phyloP scores from a whole-genome alignment of 768 basidiomycete genomes.

The Kwoniella mangroviensis region DNA sequence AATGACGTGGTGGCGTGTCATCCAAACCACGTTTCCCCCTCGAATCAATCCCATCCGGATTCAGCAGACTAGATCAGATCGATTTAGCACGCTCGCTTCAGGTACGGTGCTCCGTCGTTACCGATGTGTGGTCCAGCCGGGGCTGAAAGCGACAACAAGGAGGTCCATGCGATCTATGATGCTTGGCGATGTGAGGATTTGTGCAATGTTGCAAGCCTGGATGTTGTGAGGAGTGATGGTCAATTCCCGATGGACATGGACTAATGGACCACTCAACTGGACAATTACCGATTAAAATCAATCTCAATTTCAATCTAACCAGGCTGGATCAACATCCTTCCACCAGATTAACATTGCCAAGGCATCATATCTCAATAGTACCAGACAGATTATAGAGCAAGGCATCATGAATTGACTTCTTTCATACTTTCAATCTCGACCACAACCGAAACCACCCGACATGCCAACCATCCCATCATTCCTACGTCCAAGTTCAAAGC shows the following conservation, averaged over 20 bases:
- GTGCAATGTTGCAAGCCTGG: too few relatives aligned
- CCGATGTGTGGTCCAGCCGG: not conserved
- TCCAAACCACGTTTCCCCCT: not conserved
- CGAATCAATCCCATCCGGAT: conserved; percentile 1
- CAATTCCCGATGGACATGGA: not conserved
- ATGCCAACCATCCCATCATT: conserved; percentile 29
- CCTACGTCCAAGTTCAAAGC: conserved; percentile 4
- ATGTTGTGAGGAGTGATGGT: not conserved
- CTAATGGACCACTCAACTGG: not conserved
- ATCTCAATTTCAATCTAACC: not conserved
- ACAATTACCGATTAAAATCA: not conserved
- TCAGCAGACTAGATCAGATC: too few relatives aligned
- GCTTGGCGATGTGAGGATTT: not conserved
- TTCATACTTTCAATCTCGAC: not conserved
- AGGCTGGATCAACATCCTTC: not conserved
- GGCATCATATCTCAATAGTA: too few relatives aligned
- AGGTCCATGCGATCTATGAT: not conserved
- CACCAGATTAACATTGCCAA: not conserved
- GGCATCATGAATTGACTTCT: not conserved
- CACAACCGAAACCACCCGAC: not conserved
- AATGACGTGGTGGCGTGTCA: conserved; percentile 15
- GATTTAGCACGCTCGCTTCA: not conserved
- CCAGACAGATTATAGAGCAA: too few relatives aligned
- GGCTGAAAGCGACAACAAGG: not conserved
- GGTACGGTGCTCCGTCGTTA: conserved; percentile 8